Evolutionary conservation across 192 early-diverging fungal genomes (phyloP).

Genomic region (Lunasporangiospora selenospora): DNA sequence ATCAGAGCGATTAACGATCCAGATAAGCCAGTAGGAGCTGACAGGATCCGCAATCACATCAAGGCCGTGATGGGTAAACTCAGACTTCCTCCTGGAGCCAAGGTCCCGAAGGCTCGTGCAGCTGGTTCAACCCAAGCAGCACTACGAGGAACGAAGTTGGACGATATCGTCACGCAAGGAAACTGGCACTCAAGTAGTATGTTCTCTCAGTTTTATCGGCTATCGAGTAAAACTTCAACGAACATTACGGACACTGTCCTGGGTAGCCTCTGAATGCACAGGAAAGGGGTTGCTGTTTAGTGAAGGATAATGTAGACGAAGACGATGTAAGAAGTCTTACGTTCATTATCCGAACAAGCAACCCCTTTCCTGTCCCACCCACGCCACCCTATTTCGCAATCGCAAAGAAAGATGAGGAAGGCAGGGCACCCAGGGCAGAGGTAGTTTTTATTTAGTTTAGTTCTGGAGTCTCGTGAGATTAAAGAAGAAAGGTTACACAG

Average conservation of each 20-base stretch:
- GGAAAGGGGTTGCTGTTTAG: neutral
- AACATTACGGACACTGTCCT: conserved; percentile 11
- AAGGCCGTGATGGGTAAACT: neutral
- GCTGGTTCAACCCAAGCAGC: conserved; percentile 4
- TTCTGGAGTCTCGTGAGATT: no score
- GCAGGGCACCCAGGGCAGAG: no score
- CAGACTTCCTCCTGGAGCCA: neutral
- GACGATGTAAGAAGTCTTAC: conserved; percentile 18
- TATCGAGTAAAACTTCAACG: conserved; percentile 7
- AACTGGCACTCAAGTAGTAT: conserved; percentile 4
- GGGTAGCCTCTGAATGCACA: conserved; percentile 10
- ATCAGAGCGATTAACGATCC: neutral
- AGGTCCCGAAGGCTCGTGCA: conserved; percentile 1
- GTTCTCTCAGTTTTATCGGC: conserved; percentile 4
- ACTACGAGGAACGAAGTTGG: neutral
- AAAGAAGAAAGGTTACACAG: no score
- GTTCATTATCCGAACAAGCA: conserved; percentile 15
- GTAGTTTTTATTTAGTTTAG: no score
- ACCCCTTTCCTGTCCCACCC: conserved; percentile 8
- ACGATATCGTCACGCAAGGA: conserved; percentile 14
- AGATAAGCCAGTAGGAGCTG: neutral
- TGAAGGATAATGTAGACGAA: conserved; percentile 10
- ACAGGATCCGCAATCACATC: conserved; percentile 9
- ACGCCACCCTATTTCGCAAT: conserved; percentile 1
- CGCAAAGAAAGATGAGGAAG: no score